phyloP scores from a whole-genome alignment of 2,329 filamentous ascomycete species.

The Clarireedia hainanense region DNA sequence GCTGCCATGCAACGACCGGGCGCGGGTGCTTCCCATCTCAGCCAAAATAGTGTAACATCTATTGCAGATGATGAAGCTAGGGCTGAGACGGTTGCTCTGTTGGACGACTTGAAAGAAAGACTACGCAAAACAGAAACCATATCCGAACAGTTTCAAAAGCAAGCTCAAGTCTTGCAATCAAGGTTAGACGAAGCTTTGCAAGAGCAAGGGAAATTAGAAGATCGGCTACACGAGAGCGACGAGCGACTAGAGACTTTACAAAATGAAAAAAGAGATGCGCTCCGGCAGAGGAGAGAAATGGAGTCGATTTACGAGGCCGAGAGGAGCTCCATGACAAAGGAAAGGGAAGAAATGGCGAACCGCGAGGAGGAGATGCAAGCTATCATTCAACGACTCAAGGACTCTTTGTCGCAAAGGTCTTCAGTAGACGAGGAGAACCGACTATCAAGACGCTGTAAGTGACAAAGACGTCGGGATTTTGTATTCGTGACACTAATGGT shows the following conservation, averaged over 20 bases:
- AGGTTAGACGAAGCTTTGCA: slow-evolving; percentile 76
- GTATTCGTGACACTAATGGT: slow-evolving; percentile 12
- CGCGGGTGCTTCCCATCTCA: slow-evolving; percentile 27
- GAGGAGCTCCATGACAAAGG: slow-evolving; percentile 75
- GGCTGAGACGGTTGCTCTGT: slow-evolving; percentile 68
- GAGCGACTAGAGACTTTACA: slow-evolving; percentile 73
- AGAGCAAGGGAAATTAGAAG: slow-evolving; percentile 82
- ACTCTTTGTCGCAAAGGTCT: slow-evolving; percentile 69
- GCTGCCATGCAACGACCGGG: slow-evolving; percentile 56
- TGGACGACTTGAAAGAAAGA: slow-evolving; percentile 79
- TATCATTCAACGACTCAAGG: slow-evolving; percentile 86
- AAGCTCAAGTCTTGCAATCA: slow-evolving; percentile 75
- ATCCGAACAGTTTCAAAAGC: slow-evolving; percentile 75
- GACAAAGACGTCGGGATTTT: not conserved
- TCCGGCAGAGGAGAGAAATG: slow-evolving; percentile 80
- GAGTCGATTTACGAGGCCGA: slow-evolving; percentile 91
- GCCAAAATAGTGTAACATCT: slow-evolving; percentile 28
- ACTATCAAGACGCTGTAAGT: slow-evolving; percentile 50
- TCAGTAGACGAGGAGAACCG: slow-evolving; percentile 49
- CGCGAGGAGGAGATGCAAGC: slow-evolving; percentile 85
- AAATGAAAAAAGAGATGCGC: slow-evolving; percentile 77
- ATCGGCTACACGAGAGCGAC: slow-evolving; percentile 78
- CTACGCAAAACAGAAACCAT: slow-evolving; percentile 71
- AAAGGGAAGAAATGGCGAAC: slow-evolving; percentile 80
- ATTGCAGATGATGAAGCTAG: slow-evolving; percentile 63